phyloP scores from a whole-genome alignment of 1,139 yeast species.

The Candida sp. region DNA sequence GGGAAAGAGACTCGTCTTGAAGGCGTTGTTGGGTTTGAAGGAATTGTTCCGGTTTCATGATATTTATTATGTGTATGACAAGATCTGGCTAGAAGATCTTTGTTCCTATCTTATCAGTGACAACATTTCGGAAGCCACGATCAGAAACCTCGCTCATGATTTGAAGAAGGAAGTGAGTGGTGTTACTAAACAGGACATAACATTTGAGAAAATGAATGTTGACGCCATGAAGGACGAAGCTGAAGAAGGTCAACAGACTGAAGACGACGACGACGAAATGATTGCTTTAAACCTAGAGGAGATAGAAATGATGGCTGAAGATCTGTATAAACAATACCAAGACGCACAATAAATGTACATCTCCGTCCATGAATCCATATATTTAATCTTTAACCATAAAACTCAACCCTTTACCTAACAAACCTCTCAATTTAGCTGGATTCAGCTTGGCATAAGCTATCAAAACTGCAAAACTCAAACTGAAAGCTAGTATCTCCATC shows the following conservation, averaged over 20 bases:
- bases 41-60: constrained; percentile 87
- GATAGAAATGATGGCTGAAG: constrained; percentile 60
- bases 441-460: constrained; percentile 23
- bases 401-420: constrained; percentile 28
- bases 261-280: constrained; percentile 37
- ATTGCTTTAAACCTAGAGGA: constrained; percentile 48
- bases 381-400: constrained; percentile 10
- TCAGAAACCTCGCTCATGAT: constrained; percentile 73
- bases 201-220: constrained; percentile 41
- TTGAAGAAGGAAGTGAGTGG: constrained; percentile 38
- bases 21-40: constrained; percentile 60
- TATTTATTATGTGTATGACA: constrained; percentile 85
- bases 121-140: constrained; percentile 47
- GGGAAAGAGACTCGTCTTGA: constrained; percentile 71
- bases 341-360: constrained; percentile 1
- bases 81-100: constrained; percentile 80
- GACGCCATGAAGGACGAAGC: constrained; percentile 21
- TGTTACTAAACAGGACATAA: constrained; percentile 30
- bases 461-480: constrained; percentile 35
- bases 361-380: neutral
- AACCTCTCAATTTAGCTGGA: constrained; percentile 26
- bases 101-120: constrained; percentile 78
- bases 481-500: constrained; percentile 29
- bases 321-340: constrained; percentile 35
- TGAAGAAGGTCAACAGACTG: constrained; percentile 10